phyloP scores from a whole-genome alignment of 257 asterid genomes.

The Anisodus tanguticus region DNA sequence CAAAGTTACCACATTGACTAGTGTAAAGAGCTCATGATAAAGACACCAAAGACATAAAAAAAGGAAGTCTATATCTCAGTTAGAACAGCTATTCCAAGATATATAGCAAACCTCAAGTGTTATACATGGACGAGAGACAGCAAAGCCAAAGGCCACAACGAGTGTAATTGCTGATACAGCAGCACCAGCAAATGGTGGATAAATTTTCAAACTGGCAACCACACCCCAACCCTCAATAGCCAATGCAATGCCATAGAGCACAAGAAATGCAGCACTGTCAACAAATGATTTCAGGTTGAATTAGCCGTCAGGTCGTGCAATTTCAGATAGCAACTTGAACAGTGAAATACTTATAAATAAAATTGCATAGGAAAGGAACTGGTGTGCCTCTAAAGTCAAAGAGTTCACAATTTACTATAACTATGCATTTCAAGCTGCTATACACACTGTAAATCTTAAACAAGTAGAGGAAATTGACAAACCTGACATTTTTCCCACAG shows the following conservation, averaged over 20 bases:
- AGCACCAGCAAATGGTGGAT: constrained; percentile 99
- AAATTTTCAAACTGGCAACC: constrained; percentile 95
- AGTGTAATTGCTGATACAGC: constrained; percentile 97
- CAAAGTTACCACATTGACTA: constrained; percentile 31
- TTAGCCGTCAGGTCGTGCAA: constrained; percentile 14
- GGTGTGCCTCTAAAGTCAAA: background rate
- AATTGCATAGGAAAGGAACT: constrained; percentile 3
- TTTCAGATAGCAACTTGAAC: background rate
- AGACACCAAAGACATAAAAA: constrained; percentile 16
- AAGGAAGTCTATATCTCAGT: background rate
- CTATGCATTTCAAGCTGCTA: constrained; percentile 9
- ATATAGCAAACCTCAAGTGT: constrained; percentile 82
- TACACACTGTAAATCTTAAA: constrained; percentile 3
- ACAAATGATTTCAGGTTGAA: constrained; percentile 27
- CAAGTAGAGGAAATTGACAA: constrained; percentile 28
- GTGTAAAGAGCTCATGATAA: constrained; percentile 4
- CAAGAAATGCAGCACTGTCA: constrained; percentile 91
- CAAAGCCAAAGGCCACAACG: constrained; percentile 97
- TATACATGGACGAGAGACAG: constrained; percentile 96
- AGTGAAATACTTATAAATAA: background rate
- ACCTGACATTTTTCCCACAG: constrained; percentile 99
- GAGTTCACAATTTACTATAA: constrained; percentile 20
- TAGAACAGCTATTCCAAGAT: constrained; percentile 23
- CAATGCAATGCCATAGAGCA: constrained; percentile 94
- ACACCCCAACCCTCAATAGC: constrained; percentile 99